Conservation (phyloP, 2,329 filamentous ascomycete species). For the Diaporthe vaccinii region DNA sequence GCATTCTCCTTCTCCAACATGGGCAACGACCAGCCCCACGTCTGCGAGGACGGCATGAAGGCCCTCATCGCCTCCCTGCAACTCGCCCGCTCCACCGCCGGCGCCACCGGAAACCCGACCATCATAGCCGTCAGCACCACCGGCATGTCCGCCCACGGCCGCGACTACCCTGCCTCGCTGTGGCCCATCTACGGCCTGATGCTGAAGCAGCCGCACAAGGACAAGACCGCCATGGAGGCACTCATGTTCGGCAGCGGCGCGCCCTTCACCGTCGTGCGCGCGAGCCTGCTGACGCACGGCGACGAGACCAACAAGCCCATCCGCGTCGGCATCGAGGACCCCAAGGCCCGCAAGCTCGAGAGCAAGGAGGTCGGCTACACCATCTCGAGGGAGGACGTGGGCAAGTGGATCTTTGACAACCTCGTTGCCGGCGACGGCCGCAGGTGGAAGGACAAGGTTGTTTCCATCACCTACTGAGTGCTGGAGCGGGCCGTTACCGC, state of each 20-base stretch:
- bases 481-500: neutral
- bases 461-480: conserved; percentile 52
- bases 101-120: conserved; percentile 49
- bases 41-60: conserved; percentile 61
- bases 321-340: conserved; percentile 57
- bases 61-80: conserved; percentile 57
- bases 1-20: conserved; percentile 50
- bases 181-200: conserved; percentile 57
- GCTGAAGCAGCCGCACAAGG: conserved; percentile 54
- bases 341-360: conserved; percentile 48
- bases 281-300: conserved; percentile 49
- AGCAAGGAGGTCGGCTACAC: conserved; percentile 59
- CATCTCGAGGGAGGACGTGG: conserved; percentile 62
- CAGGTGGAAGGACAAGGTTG: conserved; percentile 53
- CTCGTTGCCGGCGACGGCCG: conserved; percentile 46
- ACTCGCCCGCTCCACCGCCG: conserved; percentile 45
- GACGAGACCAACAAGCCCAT: conserved; percentile 48
- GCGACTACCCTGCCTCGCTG: conserved; percentile 57
- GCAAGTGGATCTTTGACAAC: conserved; percentile 61
- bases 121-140: conserved; percentile 58
- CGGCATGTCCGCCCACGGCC: conserved; percentile 54
- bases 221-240: conserved; percentile 61
- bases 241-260: conserved; percentile 47
- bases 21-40: conserved; percentile 58
- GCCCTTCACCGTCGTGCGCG: conserved; percentile 50